A percentile compares a stretch with the other conserved stretches of the same genome.
Evolutionary conservation across 805 yeast species (phyloP).

Genomic region (Helenozyma baotianmanensis): DNA sequence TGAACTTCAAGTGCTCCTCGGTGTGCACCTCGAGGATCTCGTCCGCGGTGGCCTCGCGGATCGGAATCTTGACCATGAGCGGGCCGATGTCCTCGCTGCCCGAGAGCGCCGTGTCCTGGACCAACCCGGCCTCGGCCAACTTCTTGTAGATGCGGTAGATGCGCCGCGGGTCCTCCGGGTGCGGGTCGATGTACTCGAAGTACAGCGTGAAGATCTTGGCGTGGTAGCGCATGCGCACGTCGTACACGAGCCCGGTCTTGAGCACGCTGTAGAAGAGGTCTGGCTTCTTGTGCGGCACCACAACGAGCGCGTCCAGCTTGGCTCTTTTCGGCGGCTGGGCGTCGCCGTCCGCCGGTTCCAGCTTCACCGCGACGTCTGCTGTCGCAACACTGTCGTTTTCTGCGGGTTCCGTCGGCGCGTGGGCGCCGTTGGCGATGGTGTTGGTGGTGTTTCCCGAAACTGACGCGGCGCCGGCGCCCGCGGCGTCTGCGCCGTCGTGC

Average conservation of each 20-base stretch:
- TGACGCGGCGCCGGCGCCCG: no score
- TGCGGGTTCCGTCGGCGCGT: not conserved
- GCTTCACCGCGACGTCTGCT: not conserved
- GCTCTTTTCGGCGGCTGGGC: conserved; percentile 2
- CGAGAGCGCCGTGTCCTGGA: conserved; percentile 70
- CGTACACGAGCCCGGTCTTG: conserved; percentile 93
- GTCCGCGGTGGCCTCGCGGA: conserved; percentile 80
- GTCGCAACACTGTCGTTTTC: not conserved
- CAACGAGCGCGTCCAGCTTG: conserved; percentile 18
- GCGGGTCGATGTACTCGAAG: conserved; percentile 94
- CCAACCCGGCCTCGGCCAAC: conserved; percentile 89
- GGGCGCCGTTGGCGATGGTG: not conserved
- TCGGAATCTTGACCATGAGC: conserved; percentile 83
- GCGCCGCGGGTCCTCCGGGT: conserved; percentile 97
- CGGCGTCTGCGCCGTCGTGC: no score
- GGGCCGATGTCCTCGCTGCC: conserved; percentile 78
- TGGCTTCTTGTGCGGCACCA: conserved; percentile 60
- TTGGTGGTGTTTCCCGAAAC: no score
- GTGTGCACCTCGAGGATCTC: conserved; percentile 88
- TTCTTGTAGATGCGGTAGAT: conserved; percentile 91
- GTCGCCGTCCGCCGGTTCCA: not conserved
- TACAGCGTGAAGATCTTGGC: conserved; percentile 90
- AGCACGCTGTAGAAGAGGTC: conserved; percentile 66
- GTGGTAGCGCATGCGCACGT: conserved; percentile 95
- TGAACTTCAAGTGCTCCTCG: conserved; percentile 68